Evolutionary conservation across 805 yeast genomes (phyloP).

Genomic region (Clavispora fructus): DNA sequence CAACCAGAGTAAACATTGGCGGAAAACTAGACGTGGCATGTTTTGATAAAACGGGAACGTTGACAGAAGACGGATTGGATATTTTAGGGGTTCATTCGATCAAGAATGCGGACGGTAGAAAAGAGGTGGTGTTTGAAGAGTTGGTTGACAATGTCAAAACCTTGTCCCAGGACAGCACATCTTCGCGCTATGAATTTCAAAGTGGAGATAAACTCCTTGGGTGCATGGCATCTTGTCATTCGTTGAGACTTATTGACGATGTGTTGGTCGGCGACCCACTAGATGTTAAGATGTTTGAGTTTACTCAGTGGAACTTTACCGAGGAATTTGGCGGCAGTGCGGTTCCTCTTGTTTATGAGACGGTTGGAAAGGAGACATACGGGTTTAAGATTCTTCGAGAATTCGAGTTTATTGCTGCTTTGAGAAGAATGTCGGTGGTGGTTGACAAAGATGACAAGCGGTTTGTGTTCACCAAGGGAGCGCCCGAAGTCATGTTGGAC

Average conservation of each 20-base stretch:
- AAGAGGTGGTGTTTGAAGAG: constrained; percentile 32
- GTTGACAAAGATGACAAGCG: constrained; percentile 26
- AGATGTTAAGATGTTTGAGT: constrained; percentile 89
- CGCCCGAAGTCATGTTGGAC: constrained; percentile 87
- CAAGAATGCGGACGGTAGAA: constrained; percentile 36
- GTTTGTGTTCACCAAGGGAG: constrained; percentile 74
- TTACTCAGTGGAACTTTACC: constrained; percentile 69
- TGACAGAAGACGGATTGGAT: constrained; percentile 95
- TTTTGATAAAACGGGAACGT: constrained; percentile 95
- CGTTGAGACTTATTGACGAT: constrained; percentile 71
- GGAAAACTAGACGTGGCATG: constrained; percentile 88
- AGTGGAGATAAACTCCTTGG: constrained; percentile 29
- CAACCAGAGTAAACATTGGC: constrained; percentile 92
- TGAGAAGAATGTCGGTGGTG: constrained; percentile 88
- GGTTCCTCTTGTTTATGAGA: constrained; percentile 14
- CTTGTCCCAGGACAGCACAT: not conserved
- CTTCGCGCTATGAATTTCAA: constrained; percentile 19
- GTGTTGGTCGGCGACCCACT: constrained; percentile 91
- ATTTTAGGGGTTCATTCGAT: constrained; percentile 56
- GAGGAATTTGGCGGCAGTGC: constrained; percentile 50
- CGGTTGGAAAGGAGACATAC: constrained; percentile 12
- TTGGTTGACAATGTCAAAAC: constrained; percentile 12
- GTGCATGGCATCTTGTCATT: constrained; percentile 77
- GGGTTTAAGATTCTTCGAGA: constrained; percentile 38
- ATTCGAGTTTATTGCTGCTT: constrained; percentile 78